These are phyloP conservation scores for Fusarium sp. DNA, from an alignment of 2,329 filamentous ascomycete genomes.

Conservation along the genomic window DNA sequence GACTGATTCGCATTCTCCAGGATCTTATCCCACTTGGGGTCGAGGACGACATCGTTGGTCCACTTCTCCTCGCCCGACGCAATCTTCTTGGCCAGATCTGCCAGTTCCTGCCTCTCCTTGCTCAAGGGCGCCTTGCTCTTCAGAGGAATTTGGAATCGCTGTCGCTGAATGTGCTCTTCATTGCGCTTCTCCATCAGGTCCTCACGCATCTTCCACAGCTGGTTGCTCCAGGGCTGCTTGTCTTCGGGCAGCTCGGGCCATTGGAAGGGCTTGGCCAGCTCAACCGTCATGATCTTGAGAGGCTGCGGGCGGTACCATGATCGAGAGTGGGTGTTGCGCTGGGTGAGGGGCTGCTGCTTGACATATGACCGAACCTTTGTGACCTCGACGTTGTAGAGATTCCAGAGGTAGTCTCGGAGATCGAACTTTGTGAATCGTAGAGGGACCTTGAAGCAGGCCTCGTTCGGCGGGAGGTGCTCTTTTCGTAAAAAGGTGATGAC, in stretches of 20 bases:
- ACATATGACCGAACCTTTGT: slow-evolving; percentile 83
- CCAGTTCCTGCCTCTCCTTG: slow-evolving; percentile 65
- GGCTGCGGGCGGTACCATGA: slow-evolving; percentile 79
- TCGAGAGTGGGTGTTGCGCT: slow-evolving; percentile 64
- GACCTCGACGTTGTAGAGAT: slow-evolving; percentile 84
- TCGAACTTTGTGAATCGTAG: slow-evolving; percentile 97
- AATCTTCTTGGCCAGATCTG: slow-evolving; percentile 75
- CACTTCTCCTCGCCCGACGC: slow-evolving; percentile 74
- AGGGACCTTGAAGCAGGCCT: slow-evolving; percentile 92
- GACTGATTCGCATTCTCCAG: slow-evolving; percentile 47
- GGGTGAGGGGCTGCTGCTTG: slow-evolving; percentile 73
- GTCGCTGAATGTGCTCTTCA: slow-evolving; percentile 52
- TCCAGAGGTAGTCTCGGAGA: slow-evolving; percentile 92
- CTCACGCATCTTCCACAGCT: slow-evolving; percentile 69
- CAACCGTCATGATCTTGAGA: slow-evolving; percentile 95
- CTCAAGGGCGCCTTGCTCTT: slow-evolving; percentile 61
- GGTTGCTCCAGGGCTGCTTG: slow-evolving; percentile 75
- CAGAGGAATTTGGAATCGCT: slow-evolving; percentile 55
- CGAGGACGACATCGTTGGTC: slow-evolving; percentile 64
- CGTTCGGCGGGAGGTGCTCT: slow-evolving; percentile 80
- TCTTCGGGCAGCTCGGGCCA: slow-evolving; percentile 83
- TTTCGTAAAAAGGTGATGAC: slow-evolving; percentile 83
- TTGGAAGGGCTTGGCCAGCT: slow-evolving; percentile 88
- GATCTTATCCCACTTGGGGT: slow-evolving; percentile 63
- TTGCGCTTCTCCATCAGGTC: slow-evolving; percentile 62